A percentile compares a stretch with the other conserved stretches of the same genome.
These are phyloP conservation scores for Endocarpon pusillum DNA, from an alignment of 495 filamentous ascomycete species.

Conservation along the genomic window DNA sequence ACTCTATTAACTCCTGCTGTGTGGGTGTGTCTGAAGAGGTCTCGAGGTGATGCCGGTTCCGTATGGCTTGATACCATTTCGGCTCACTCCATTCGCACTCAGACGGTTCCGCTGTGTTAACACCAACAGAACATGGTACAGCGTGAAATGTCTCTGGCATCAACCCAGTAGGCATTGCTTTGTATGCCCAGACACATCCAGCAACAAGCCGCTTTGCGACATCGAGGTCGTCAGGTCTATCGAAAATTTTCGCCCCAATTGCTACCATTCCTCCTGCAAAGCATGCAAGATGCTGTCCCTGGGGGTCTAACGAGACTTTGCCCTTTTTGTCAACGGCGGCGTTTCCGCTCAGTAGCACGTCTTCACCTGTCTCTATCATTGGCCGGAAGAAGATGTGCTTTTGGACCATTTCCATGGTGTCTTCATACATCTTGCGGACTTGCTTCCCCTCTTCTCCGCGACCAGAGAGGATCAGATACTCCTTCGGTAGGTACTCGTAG, in stretches of 20 bases:
- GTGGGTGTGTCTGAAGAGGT: conserved; percentile 6
- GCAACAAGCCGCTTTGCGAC: conserved; percentile 37
- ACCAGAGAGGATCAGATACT: conserved; percentile 59
- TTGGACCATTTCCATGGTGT: conserved; percentile 49
- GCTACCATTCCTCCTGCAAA: conserved; percentile 46
- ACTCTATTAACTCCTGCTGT: conserved; percentile 13
- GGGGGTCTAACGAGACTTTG: conserved; percentile 18
- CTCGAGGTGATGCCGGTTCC: conserved; percentile 5
- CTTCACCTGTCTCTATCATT: conserved; percentile 55
- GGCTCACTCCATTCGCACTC: conserved; percentile 39
- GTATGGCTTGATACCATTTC: conserved; percentile 28
- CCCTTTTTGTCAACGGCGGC: conserved; percentile 14
- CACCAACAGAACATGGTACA: conserved; percentile 25
- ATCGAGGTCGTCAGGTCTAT: conserved; percentile 33
- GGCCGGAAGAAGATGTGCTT: conserved; percentile 65
- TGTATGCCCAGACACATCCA: conserved; percentile 44
- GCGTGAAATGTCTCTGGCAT: conserved; percentile 43
- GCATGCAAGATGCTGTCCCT: conserved; percentile 41
- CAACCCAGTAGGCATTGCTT: conserved; percentile 36
- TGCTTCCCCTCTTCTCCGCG: conserved; percentile 56
- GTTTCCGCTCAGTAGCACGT: conserved; percentile 62
- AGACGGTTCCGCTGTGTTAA: conserved; percentile 8
- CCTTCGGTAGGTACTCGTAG: conserved; percentile 95
- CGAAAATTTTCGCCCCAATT: conserved; percentile 41
- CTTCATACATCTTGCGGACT: conserved; percentile 65